A percentile compares a stretch with the other conserved stretches of the same genome.
phyloP scores from a whole-genome alignment of 805 yeast species.

The Nakazawaea holstii region DNA sequence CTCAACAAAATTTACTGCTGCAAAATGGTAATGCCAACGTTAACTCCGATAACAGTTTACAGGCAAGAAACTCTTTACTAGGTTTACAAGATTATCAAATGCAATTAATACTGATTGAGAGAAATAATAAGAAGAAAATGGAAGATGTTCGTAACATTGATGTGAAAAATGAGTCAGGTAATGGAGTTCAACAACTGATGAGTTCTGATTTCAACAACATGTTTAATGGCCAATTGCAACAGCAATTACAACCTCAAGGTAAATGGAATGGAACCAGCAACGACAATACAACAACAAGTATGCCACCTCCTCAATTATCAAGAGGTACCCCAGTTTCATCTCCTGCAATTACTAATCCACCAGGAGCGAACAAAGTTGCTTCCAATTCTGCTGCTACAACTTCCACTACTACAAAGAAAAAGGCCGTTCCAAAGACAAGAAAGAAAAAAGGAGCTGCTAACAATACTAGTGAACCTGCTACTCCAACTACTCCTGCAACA shows the following conservation, averaged over 20 bases:
- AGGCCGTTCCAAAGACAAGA: constrained; percentile 17
- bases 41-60: constrained; percentile 1
- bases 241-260: constrained; percentile 11
- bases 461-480: constrained; percentile 32
- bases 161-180: constrained; percentile 10
- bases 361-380: not conserved
- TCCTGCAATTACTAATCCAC: constrained; percentile 12
- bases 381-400: constrained; percentile 14
- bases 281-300: constrained; percentile 8
- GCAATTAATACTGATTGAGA: constrained; percentile 69
- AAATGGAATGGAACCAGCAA: constrained; percentile 8
- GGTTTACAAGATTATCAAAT: constrained; percentile 70
- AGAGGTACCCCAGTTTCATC: constrained; percentile 16
- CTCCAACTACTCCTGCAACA: constrained; percentile 33
- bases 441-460: constrained; percentile 14
- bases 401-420: constrained; percentile 19
- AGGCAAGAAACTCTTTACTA: constrained; percentile 6
- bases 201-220: constrained; percentile 13
- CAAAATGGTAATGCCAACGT: constrained; percentile 40
- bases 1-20: not conserved
- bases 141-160: constrained; percentile 42
- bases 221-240: constrained; percentile 20
- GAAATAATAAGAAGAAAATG: constrained; percentile 66
- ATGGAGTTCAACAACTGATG: constrained; percentile 11
- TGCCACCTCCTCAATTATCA: constrained; percentile 23